Base-by-base conservation (phyloP, 2,329 filamentous ascomycete genomes). In the Hyphodiscus sp. region DNA sequence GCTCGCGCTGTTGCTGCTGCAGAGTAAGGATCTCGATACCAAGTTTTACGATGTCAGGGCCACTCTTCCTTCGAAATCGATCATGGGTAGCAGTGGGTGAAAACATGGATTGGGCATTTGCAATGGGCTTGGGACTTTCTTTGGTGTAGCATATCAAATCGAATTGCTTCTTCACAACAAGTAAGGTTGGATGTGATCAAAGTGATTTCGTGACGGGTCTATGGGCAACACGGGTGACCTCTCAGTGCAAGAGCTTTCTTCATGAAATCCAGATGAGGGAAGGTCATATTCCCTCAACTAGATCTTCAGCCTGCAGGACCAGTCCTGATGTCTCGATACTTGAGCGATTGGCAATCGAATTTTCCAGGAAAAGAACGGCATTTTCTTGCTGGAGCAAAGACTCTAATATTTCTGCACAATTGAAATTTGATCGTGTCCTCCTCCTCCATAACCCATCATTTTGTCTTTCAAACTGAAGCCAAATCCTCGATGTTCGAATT, bases 1-100 rank as follows among this genome's bases (percentile, higher is more conserved):
- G 81, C 82, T 72, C 81, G 82, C 70, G 81, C 80, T 68, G 77
- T 84, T 65, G 76, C 75, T 68, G 77, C 71, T 65, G 70, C 79
- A 60, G 71, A 74, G 60, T 72, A 72, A 58, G 63, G 47, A 50
- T 57, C 41, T 56, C 49, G 57, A 52, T 54, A 54, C 49, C 47
- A 53, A 11, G 56, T 62, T 56, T 51, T 57, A 66, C 60, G 63
- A 66, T 65, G 56, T 65, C 61, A 67, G 58, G 62, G 63, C 60
- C 59, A 59, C 57, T 57, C 58, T 63, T 58, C 58, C 55, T 62
- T 62, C 63, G 52, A 60, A 57, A 60, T 63, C 61, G 54, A 61
- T 52, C 41, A 47, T 52, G 58, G 57, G 58, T 53, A 58, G 49
- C 53, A 55, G 61, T 58, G 58, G 58, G 58, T 57, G 16, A 38